Evolutionary conservation across 2,329 filamentous ascomycete genomes (phyloP), one percentile per base, ranked within the genome.

Genomic region (Aspergillus carbonarius): DNA sequence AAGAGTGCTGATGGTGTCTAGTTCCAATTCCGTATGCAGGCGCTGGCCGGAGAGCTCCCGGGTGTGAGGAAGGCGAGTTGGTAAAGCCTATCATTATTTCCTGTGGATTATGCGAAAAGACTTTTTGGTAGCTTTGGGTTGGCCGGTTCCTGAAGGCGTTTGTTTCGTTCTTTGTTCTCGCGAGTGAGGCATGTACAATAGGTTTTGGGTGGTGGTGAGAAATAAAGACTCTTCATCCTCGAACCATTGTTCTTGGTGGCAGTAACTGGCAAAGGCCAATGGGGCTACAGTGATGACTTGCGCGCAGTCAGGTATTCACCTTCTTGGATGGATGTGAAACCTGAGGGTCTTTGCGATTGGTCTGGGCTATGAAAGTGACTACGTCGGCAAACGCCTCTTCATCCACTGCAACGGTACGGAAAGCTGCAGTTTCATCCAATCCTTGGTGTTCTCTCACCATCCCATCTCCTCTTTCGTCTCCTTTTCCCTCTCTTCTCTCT

Each of bases 11-110:
- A 72, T 61, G 58, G 57, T 46, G 48, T 66, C 23, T 70, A 98
- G 93, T 99, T 85, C 77, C 92, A 93, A 80, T 99, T 99, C 81
- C 86, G 95, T 74, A 81, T 95, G 78, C 88, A 96, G 75, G 95
- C 95, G 17, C 79, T 97, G 63, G 88, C 85, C 32, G 95, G 95
- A 52, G 86, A 91, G 61, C 74, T 99, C 54, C 93, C 95, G 0
- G 95, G 95, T 69, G 95, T 99, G 56, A 92, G 88, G 83, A 96
- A 96, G 82, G 95, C 95, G 51, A 96, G 91, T 78, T 99, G 95
- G 95, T 99, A 91, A 44, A 39, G 30, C 30, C 30, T 32, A 32
- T 32, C 30, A 32, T 32, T 32, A 10, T 32, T 56, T 40, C 46
- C 56, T 55, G 51, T 57, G 42, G 54, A 18, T 59, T 49, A 34